Evolutionary conservation across 1,139 yeast species (phyloP), one percentile per base, ranked within the genome.

Genomic region (Zygoascus meyerae): DNA sequence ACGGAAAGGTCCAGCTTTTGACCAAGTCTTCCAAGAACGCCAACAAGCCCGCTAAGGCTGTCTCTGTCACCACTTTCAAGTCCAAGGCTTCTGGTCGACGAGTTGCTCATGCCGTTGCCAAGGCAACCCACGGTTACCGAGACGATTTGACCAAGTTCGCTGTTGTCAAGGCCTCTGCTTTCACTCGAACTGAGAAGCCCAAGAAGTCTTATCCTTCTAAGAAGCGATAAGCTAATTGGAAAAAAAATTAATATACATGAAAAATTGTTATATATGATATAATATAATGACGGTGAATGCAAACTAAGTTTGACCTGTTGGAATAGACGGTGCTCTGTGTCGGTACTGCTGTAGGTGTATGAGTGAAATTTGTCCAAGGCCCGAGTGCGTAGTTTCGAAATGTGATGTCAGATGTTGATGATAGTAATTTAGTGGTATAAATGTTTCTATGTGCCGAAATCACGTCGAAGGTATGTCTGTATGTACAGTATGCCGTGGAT

Each of bases 51-150:
- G 59, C 67, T 54, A 67, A 69, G 64, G 45, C 61, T 47, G 66
- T 70, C 49, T 50, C 64, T 50, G 59, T 57, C 54, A 60, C 67
- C 53, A 57, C 63, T 48, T 71, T 68, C 72, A 69, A 70, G 66
- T 61, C 63, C 55, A 57, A 64, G 72, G 70, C 69, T 63, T 59
- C 71, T 49, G 58, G 71, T 48, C 68, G 74, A 61, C 63, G 62
- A 60, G 63, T 67, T 52, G 72, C 75, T 59, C 60, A 62, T 53
- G 73, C 77, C 52, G 71, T 69, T 56, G 60, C 75, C 52, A 70
- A 70, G 67, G 60, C 66, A 53, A 64, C 70, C 56, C 66, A 67
- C 55, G 71, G 71, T 55, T 72, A 73, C 76, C 70, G 76, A 64
- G 66, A 66, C 50, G 77, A 72, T 58, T 65, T 72, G 55, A 65